Evolutionary conservation across 2,329 filamentous ascomycete genomes (phyloP), one percentile per base, ranked within the genome.

Genomic region (Colletotrichum paranaense): DNA sequence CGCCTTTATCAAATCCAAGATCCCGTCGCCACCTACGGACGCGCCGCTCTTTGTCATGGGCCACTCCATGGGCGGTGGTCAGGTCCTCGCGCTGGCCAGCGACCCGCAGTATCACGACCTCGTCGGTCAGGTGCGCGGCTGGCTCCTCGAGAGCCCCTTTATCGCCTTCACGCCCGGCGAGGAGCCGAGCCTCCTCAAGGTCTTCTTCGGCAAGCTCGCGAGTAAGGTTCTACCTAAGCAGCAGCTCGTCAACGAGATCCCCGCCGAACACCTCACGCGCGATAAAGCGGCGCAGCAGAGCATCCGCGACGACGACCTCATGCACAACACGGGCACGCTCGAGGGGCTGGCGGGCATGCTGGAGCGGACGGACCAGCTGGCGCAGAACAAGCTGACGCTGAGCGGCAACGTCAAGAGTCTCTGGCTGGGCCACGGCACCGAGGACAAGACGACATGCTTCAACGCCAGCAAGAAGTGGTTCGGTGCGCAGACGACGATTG

Each of bases 61-160:
- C 66, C 95, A 98, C 83, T 95, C 92, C 26, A 98, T 98, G 94
- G 95, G 95, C 76, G 95, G 95, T 72, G 94, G 91, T 28, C 89
- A 97, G 82, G 89, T 92, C 6, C 84, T 97, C 9, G 91, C 90
- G 56, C 81, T 92, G 26, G 88, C 88, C 28, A 87, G 84, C 68
- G 85, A 88, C 67, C 81, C 86, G 1, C 73, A 81, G 68, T 88
- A 91, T 79, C 82, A 84, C 56, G 87, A 90, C 19, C 80, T 94
- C 14, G 87, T 90, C 55, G 81, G 84, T 46, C 85, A 88, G 71
- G 88, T 97, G 60, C 87, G 91, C 58, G 95, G 95, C 26, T 94
- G 93, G 86, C 79, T 97, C 46, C 86, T 93, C 16, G 93, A 95
- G 82, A 87, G 90, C n/a, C 95, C 95, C 1, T 94, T 97, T 79